Base-by-base conservation (phyloP, 805 yeast species). In the Allodekkera sacchari region DNA sequence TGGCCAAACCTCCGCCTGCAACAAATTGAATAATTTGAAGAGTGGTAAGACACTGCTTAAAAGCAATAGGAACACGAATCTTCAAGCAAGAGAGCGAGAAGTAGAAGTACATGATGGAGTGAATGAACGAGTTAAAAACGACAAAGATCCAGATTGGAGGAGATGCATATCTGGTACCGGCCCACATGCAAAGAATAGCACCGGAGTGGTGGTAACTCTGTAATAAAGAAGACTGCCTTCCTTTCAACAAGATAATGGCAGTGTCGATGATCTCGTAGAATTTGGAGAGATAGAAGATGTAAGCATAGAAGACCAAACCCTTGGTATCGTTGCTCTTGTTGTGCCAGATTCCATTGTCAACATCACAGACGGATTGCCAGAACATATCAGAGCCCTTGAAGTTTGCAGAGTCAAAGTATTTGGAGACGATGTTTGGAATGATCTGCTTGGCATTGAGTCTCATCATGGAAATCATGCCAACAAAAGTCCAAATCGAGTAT, bases 141-240 rank as follows among this genome's bases (percentile, higher is more conserved):
- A 78, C 84, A 56, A 79, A 79, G 45, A 79, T 74, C 87, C 87
- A 79, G 51, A 79, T 79, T 22, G 87, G 87, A 5, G 85, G 83
- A 10, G 83, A 68, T 31, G 69, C 71, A 54, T 60, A 79, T 35
- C 85, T 61, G 34, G 76, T 70, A 3, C 87, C 87, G 6, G 82
- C 71, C 85, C 85, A 79, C 87, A 79, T 79, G 37, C 83, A 77
- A 55, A 79, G 59, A 75, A 79, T 79, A 30, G 87, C 87, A 17
- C 87, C 87, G 5, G 85, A 71, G 52, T 79, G 87, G 51, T 79
- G 87, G 56, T 79, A 79, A 35, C 81, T 72, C 54, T 79, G 87
- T 47, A 79, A 61, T 35, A 79, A 57, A 5, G 79, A 71, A 10
- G 81, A 71, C 11, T 75, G 79, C 50, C 67, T 65, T 26, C 87